These are phyloP conservation scores for Dendrobium huoshanense DNA, from an alignment of 106 monocot genomes.

Conservation along the genomic window DNA sequence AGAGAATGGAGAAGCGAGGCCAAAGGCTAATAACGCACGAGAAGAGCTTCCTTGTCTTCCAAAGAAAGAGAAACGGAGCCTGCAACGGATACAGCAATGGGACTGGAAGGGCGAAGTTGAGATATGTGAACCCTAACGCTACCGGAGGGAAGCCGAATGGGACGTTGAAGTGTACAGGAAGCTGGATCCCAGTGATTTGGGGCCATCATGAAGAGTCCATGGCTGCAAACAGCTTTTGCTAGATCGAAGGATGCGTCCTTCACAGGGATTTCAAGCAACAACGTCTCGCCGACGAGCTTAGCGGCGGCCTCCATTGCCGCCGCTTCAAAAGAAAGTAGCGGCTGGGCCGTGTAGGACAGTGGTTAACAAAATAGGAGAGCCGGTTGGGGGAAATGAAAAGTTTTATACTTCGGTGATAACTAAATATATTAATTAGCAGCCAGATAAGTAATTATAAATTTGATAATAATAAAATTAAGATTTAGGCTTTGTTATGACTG, in stretches of 20 bases:
- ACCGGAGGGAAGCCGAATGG: constrained; percentile 52
- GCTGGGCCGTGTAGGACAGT: no score
- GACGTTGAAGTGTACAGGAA: constrained; percentile 43
- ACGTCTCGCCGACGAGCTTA: neutral
- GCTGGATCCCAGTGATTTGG: constrained; percentile 72
- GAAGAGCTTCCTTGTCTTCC: constrained; percentile 29
- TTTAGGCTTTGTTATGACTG: no score
- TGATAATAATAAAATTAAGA: no score
- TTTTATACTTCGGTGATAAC: no score
- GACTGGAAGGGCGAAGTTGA: constrained; percentile 17
- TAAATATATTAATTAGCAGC: no score
- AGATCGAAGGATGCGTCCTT: constrained; percentile 43
- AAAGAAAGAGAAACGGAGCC: constrained; percentile 22
- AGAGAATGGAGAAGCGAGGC: neutral
- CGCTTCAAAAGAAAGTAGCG: neutral
- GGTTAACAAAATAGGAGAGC: no score
- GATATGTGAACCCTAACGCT: constrained; percentile 45
- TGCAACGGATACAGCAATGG: constrained; percentile 41
- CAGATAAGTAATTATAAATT: no score
- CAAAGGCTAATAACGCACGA: constrained; percentile 16
- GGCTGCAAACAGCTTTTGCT: constrained; percentile 72
- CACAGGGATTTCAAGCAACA: constrained; percentile 21
- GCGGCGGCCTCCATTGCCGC: neutral
- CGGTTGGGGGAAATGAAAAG: no score
- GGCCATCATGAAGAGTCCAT: constrained; percentile 94